These are phyloP conservation scores for Mycena sanguinolenta DNA, from an alignment of 768 basidiomycete genomes.

Conservation along the genomic window DNA sequence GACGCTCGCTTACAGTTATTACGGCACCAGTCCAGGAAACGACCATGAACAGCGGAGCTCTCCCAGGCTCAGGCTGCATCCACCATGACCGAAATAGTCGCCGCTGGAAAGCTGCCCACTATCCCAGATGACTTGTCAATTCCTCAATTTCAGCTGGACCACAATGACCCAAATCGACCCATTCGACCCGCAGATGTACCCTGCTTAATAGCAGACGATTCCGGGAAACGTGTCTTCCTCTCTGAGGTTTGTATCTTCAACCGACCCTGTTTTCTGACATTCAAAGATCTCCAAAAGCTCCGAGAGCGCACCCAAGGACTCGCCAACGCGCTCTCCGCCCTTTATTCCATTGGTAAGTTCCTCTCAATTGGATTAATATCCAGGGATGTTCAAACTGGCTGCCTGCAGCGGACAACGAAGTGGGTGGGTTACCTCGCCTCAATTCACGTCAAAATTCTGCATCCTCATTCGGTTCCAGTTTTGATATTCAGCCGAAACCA, in stretches of 20 bases:
- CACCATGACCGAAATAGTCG: conserved; percentile 46
- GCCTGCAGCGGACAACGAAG: conserved; percentile 59
- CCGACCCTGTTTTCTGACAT: too few relatives aligned
- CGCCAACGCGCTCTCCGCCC: conserved; percentile 59
- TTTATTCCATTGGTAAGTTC: conserved; percentile 60
- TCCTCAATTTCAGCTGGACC: conserved; percentile 67
- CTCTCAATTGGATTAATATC: not conserved
- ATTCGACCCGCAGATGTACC: conserved; percentile 47
- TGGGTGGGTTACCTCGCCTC: conserved; percentile 57
- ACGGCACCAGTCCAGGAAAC: too few relatives aligned
- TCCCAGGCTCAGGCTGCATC: not conserved
- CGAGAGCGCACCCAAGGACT: conserved; percentile 61
- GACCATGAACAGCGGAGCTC: too few relatives aligned
- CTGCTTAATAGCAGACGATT: conserved; percentile 66
- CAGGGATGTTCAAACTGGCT: conserved; percentile 9
- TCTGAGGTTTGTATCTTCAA: conserved; percentile 52
- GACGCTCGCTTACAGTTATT: too few relatives aligned
- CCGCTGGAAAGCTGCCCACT: conserved; percentile 48
- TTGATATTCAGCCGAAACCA: conserved; percentile 78
- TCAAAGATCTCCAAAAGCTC: conserved; percentile 47
- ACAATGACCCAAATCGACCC: conserved; percentile 57
- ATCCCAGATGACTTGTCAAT: conserved; percentile 67
- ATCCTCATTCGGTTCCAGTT: conserved; percentile 52
- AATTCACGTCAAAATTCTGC: not conserved
- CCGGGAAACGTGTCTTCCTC: conserved; percentile 54